Base-by-base conservation (phyloP, 495 filamentous ascomycete species). In the Astrocystis sublimbata region DNA sequence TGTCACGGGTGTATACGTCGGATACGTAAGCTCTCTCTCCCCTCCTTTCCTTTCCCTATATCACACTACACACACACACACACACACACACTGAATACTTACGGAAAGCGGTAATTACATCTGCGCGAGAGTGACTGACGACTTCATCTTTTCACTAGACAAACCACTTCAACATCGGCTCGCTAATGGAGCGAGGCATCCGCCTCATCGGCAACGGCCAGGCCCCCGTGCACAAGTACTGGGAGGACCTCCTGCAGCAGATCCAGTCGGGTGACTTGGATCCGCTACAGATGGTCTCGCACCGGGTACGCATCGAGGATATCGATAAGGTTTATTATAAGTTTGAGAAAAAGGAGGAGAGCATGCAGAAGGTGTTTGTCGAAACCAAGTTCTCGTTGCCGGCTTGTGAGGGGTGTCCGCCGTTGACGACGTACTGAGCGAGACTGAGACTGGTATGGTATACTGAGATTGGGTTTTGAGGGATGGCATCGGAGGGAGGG, bases 141-240 rank as follows among this genome's bases (percentile, higher is more conserved):
- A n/a, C n/a, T n/a, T 42, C 21, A n/a, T 35, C 15, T 40, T n/a
- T n/a, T n/a, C n/a, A 5, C 30, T 6, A 89, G 86, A 89, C 88
- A 5, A 93, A 82, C 73, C 88, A 92, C 64, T 91, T 93, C 81
- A 90, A 91, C 66, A 87, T 96, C 66, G 90, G 92, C 30, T 83
- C 90, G 1, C 67, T 96, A 19, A 97, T 96, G 92, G 86, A 96
- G 73, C 87, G 88, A 47, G 92, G 92, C 28, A 86, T 96, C 64
- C 85, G 86, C 1, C 80, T 96, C 15, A 89, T 90, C 60, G 90
- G 92, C 45, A 91, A 91, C 68, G 91, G 92, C 3, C 92, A 96
- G 71, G 88, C 90, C 0, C 91, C 90, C 0, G 91, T 96, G 5
- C 90, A 93, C 43, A 84, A 84, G 57, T 94, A 96, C 75, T 96